Evolutionary conservation across 1,284 basidiomycete genomes (phyloP), one percentile per base, ranked within the genome.

Genomic region (Athelia sp.): DNA sequence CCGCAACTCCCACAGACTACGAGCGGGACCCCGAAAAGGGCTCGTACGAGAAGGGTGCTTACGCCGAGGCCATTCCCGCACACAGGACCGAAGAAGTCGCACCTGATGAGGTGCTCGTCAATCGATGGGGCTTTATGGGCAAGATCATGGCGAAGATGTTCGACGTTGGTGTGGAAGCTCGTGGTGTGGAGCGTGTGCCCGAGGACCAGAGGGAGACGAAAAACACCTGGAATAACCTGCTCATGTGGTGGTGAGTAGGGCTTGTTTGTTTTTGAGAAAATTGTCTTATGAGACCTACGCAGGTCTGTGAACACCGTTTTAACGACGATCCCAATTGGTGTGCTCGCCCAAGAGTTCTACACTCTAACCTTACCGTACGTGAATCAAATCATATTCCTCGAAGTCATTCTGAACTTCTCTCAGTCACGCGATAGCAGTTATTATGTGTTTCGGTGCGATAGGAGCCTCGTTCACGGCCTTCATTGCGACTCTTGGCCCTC

Each of bases 401-500:
- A 17, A 6, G 15, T 17, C 15, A 6, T 40, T 6, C 36, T 40
- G 36, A 40, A 6, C 19, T n/a, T 6, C 4, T n/a, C 48, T 21
- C 45, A 78, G 75, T 4, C 71, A 76, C 56, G 58, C 67, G 3
- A 56, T 75, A 32, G 73, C 72, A 3, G 70, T 67, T 1, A 74
- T 67, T 18, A 50, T 77, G 15, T 74, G 73, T 53, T 77, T 77
- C 49, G 64, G 64, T 45, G 65, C 70, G 17, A 59, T 78, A 4
- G 75, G 75, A 3, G 64, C 63, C 8, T 46, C 70, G 45, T 51
- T 66, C 18, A 71, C 71, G 0, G 74, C 76, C 0, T 81, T 79
- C 57, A 74, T 81, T 45, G 76, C 81, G 13, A 79, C 72, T 1
- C 71, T 86, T n/a, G 83, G 83, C 0, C 81, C 82, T 1, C 65